A percentile compares a stretch with the other conserved stretches of the same genome.
Evolutionary conservation across 805 yeast species (phyloP).

Genomic region (Dipodascus albidus): DNA sequence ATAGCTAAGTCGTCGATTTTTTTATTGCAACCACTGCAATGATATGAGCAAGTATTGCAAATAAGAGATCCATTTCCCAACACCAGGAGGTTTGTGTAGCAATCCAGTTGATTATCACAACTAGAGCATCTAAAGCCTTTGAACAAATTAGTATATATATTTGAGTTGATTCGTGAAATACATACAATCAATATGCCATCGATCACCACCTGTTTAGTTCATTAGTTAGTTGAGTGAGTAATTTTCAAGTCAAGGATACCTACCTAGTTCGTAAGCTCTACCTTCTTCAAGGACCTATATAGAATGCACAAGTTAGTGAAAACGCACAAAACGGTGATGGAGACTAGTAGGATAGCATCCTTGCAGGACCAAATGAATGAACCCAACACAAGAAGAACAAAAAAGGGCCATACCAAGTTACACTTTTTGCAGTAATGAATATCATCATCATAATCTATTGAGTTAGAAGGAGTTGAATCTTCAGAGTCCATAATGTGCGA

Average conservation of each 20-base stretch:
- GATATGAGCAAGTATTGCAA: constrained; percentile 86
- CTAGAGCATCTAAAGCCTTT: constrained; percentile 66
- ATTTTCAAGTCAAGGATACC: constrained; percentile 4
- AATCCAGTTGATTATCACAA: constrained; percentile 67
- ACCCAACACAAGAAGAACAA: too few relatives aligned
- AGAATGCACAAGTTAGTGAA: background rate
- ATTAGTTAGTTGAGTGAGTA: background rate
- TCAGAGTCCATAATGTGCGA: background rate
- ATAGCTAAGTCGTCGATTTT: constrained; percentile 91
- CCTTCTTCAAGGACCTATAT: constrained; percentile 61
- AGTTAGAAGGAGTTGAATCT: constrained; percentile 2
- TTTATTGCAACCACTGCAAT: constrained; percentile 73
- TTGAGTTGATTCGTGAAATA: background rate
- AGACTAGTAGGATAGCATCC: background rate
- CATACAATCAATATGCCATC: constrained; percentile 87
- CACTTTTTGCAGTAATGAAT: constrained; percentile 18
- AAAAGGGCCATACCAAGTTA: constrained; percentile 5
- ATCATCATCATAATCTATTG: constrained; percentile 13
- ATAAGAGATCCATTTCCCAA: constrained; percentile 87
- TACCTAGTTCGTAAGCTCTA: constrained; percentile 76
- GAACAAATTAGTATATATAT: background rate
- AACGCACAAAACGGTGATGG: background rate
- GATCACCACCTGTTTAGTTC: constrained; percentile 55
- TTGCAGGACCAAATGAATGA: too few relatives aligned
- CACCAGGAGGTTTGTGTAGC: constrained; percentile 81